Evolutionary conservation across 2,329 filamentous ascomycete species (phyloP).

Genomic region (Gaeumannomyces tritici): DNA sequence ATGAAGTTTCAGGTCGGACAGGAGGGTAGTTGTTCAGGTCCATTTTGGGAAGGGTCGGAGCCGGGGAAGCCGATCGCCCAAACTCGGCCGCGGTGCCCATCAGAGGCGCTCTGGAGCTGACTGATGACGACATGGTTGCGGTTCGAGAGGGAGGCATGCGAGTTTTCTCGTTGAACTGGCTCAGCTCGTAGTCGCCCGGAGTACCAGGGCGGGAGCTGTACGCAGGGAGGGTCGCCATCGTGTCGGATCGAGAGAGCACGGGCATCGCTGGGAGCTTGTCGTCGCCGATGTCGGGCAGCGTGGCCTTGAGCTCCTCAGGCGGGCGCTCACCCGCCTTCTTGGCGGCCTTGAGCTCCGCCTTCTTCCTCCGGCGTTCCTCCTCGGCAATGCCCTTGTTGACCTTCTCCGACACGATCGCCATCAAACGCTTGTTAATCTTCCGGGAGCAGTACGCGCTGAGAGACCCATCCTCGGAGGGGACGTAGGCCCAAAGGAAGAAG

Average conservation of each 20-base stretch:
- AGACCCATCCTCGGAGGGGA: slow-evolving; percentile 71
- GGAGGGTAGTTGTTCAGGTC: slow-evolving; percentile 11
- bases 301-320: slow-evolving; percentile 48
- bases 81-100: slow-evolving; percentile 20
- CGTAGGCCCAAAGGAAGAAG: slow-evolving; percentile 86
- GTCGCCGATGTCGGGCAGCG: slow-evolving; percentile 46
- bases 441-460: slow-evolving; percentile 80
- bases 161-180: slow-evolving; percentile 39
- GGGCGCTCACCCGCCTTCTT: slow-evolving; percentile 45
- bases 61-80: slow-evolving; percentile 18
- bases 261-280: slow-evolving; percentile 50
- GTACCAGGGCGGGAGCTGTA: slow-evolving; percentile 53
- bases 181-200: slow-evolving; percentile 41
- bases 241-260: slow-evolving; percentile 49
- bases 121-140: slow-evolving; percentile 14
- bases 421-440: slow-evolving; percentile 80
- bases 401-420: slow-evolving; percentile 74
- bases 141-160: slow-evolving; percentile 27
- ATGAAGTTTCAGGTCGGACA: slow-evolving; percentile 13
- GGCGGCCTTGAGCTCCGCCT: slow-evolving; percentile 38
- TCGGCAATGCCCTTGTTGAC: slow-evolving; percentile 83
- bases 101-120: slow-evolving; percentile 19
- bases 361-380: slow-evolving; percentile 53
- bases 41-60: slow-evolving; percentile 11
- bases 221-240: slow-evolving; percentile 48